Percentiles rank a stretch among this genome's conserved stretches.
Evolutionary conservation across 331 rosid genomes (phyloP).

Genomic region (Stylosanthes scabra): DNA sequence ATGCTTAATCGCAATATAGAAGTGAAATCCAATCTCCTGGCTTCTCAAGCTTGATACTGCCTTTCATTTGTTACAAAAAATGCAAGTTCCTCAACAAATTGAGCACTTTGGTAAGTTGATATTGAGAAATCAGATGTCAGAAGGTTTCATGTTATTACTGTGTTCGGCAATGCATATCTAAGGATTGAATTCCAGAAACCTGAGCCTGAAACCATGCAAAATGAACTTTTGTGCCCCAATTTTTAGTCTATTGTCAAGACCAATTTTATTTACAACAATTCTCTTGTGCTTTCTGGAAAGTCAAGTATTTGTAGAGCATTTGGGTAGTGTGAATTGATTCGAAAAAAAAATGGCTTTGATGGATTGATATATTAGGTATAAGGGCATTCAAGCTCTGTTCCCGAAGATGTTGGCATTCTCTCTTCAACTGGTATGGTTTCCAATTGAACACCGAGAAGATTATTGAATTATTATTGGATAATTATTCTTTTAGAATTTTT

Average conservation of each 20-base stretch:
- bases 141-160: constrained; percentile 36
- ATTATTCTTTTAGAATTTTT: no score
- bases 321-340: no score
- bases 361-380: no score
- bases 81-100: constrained; percentile 43
- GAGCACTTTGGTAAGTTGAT: constrained; percentile 41
- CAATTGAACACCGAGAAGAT: no score
- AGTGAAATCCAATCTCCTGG: constrained; percentile 43
- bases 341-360: no score
- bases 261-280: constrained; percentile 56
- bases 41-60: constrained; percentile 45
- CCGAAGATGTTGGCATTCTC: no score
- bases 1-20: constrained; percentile 39
- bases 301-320: no score
- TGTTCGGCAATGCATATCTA: constrained; percentile 35
- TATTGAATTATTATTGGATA: no score
- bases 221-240: constrained; percentile 47
- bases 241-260: constrained; percentile 45
- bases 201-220: constrained; percentile 44
- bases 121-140: constrained; percentile 37
- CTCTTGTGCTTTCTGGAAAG: constrained; percentile 47
- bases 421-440: no score
- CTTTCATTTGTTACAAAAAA: constrained; percentile 40
- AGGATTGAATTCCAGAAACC: constrained; percentile 42
- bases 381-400: no score